Evolutionary conservation across 2,329 filamentous ascomycete genomes (phyloP), one percentile per base, ranked within the genome.

Genomic region (Nigrospora oryzae): DNA sequence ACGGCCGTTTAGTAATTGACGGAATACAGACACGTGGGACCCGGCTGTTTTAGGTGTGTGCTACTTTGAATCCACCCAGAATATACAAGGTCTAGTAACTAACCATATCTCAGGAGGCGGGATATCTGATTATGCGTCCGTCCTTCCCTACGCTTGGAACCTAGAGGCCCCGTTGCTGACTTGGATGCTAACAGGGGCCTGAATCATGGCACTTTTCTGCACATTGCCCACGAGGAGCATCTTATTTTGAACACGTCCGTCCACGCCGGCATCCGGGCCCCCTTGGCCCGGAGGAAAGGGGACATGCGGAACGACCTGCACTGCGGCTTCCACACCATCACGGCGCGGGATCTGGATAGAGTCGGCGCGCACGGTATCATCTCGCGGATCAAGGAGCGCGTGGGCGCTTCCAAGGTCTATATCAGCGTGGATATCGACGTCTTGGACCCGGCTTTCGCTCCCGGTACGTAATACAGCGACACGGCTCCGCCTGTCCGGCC

Each of bases 391-490:
- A 69, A 86, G 54, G 58, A 70, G 3, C 66, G 77, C 10, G 73
- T 80, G 0, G 63, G 64, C 1, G 67, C 67, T 13, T 69, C 70
- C 1, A 73, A 67, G 38, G 77, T 81, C 12, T 91, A 91, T 56
- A 69, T 91, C 19, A 84, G 77, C 46, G 78, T 91, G 14, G 86
- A 91, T 57, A 90, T 90, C 53, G 86, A 91, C 62, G 85, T 90
- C 0, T 70, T 91, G 39, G 86, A 91, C 60, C 86, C 86, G 0
- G 83, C 68, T 0, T 65, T 66, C 41, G 80, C 80, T 10, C 84
- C 85, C n/a, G 71, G 69, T 71, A 57, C 54, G 32, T 28, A 28
- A 10, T 28, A 28, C 23, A 28, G 23, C 7, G 23, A 10, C 23
- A 28, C 23, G 23, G 23, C 7, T 28, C 23, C 23, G 23, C 23